phyloP scores from a whole-genome alignment of 208 protist species.

The Leishmania amazonensis region DNA sequence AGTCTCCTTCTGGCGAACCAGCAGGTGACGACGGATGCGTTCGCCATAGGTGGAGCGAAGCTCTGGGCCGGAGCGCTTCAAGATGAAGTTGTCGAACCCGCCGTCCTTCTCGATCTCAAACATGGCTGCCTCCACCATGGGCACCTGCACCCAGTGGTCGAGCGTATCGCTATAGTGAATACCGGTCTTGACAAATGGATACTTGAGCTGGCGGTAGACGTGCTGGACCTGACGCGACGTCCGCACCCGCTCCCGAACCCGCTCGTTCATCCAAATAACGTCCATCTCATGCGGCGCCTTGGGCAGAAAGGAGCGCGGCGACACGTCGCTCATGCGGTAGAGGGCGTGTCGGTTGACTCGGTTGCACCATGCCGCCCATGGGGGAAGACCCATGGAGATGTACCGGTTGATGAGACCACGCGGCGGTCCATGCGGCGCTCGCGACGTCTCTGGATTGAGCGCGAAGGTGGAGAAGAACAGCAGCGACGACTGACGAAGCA shows the following conservation, averaged over 20 bases:
- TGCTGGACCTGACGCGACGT: constrained; percentile 88
- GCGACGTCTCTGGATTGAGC: constrained; percentile 82
- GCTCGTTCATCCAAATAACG: constrained; percentile 92
- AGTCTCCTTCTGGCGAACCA: constrained; percentile 90
- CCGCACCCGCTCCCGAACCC: constrained; percentile 86
- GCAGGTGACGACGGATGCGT: constrained; percentile 84
- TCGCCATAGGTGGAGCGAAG: constrained; percentile 91
- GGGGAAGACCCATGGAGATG: constrained; percentile 88
- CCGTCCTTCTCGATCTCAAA: constrained; percentile 89
- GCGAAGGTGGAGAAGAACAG: constrained; percentile 80
- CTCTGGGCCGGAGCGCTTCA: constrained; percentile 77
- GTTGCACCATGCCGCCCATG: constrained; percentile 92
- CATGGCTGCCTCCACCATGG: constrained; percentile 90
- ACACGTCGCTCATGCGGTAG: constrained; percentile 88
- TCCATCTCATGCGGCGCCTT: constrained; percentile 89
- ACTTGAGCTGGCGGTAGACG: constrained; percentile 90
- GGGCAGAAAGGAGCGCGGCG: constrained; percentile 71
- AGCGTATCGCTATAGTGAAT: constrained; percentile 89
- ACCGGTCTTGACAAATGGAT: constrained; percentile 88
- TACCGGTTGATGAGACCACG: constrained; percentile 90
- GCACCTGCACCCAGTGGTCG: constrained; percentile 92
- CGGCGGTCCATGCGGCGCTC: constrained; percentile 77
- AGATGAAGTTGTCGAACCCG: constrained; percentile 92
- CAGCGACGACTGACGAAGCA: constrained; percentile 35
- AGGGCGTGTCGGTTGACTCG: constrained; percentile 80